Percentiles rank a stretch among this genome's conserved stretches.
These are phyloP conservation scores for Nakaseomyces glabratus DNA, from an alignment of 1,139 yeast species.

Conservation along the genomic window DNA sequence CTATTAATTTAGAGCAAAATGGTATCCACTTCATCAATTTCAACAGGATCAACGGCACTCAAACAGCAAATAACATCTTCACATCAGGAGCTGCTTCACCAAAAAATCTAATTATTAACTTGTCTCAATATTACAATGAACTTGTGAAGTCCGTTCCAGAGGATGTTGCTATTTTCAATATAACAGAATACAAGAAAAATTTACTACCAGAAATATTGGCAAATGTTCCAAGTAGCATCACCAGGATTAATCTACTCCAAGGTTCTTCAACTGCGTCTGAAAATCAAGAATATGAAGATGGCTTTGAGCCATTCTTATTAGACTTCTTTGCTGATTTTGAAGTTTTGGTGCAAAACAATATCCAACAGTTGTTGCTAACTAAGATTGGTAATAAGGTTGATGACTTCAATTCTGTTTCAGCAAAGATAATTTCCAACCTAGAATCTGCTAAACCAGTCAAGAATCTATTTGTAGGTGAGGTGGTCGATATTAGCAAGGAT, in stretches of 20 bases:
- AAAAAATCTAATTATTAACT: constrained; percentile 42
- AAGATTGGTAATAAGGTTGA: constrained; percentile 54
- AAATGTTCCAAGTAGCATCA: constrained; percentile 47
- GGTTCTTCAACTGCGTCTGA: constrained; percentile 47
- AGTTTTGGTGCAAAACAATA: constrained; percentile 40
- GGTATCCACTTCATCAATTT: constrained; percentile 3
- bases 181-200: constrained; percentile 54
- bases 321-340: constrained; percentile 61
- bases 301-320: constrained; percentile 58
- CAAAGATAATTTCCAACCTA: constrained; percentile 46
- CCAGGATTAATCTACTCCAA: constrained; percentile 49
- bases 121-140: constrained; percentile 49
- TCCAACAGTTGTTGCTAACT: constrained; percentile 40
- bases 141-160: constrained; percentile 33
- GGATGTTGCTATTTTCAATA: constrained; percentile 44
- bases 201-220: constrained; percentile 39
- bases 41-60: too few relatives aligned
- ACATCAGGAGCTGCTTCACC: too few relatives aligned
- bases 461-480: constrained; percentile 53
- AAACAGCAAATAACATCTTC: too few relatives aligned
- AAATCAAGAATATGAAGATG: constrained; percentile 27
- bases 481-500: constrained; percentile 13
- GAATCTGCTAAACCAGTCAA: constrained; percentile 49
- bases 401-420: constrained; percentile 39
- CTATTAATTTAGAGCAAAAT: not conserved